A percentile compares a stretch with the other conserved stretches of the same genome.
Evolutionary conservation across 2,329 filamentous ascomycete genomes (phyloP).

Genomic region (Cladosporium sp.): DNA sequence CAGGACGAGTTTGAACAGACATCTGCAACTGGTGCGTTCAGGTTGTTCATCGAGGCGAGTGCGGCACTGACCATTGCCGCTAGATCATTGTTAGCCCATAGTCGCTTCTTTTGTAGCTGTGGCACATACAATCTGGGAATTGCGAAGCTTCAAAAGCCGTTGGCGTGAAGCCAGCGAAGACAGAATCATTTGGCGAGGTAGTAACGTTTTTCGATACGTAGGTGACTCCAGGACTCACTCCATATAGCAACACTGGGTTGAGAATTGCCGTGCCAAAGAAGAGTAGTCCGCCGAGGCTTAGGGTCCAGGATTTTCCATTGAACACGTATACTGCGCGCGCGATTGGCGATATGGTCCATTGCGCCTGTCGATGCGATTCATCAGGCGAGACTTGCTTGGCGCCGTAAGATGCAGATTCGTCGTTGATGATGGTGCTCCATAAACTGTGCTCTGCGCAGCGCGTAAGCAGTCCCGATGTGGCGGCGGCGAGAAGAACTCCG

Average conservation of each 20-base stretch:
- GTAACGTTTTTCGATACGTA: not conserved
- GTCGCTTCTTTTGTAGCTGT: not conserved
- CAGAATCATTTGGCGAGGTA: not conserved
- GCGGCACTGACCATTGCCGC: not conserved
- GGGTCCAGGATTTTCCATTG: not conserved
- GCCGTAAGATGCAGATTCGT: not conserved
- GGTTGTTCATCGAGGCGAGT: not conserved
- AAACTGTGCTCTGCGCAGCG: not conserved
- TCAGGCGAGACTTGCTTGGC: not conserved
- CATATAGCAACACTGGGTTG: not conserved
- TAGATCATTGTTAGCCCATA: not conserved
- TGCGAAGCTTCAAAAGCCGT: not conserved
- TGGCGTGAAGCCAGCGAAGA: not conserved
- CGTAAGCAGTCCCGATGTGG: not conserved
- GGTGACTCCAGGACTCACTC: not conserved
- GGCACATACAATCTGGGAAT: not conserved
- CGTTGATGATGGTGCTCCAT: not conserved
- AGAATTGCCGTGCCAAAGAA: not conserved
- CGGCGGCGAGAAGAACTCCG: not conserved
- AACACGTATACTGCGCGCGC: not conserved
- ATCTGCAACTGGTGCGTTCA: not conserved
- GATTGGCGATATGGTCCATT: not conserved
- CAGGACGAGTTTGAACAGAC: not conserved
- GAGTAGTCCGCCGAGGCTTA: not conserved
- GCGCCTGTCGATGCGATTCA: not conserved